Conservation (phyloP, 371 early-diverging fungal genomes). For the Lichtheimia ramosa region DNA sequence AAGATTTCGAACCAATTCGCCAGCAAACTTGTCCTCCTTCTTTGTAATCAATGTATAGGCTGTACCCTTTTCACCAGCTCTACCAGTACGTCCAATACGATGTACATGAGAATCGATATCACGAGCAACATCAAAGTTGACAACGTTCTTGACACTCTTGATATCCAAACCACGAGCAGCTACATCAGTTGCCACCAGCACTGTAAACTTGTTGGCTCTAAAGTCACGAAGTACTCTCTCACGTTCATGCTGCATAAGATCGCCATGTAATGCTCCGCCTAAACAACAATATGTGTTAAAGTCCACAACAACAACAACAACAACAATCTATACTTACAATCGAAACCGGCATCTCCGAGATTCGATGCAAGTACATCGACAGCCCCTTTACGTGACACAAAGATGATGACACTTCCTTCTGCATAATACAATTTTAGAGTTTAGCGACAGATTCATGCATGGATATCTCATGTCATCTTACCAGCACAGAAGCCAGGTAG, state of each 20-base stretch:
- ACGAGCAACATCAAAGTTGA: slow-evolving; percentile 77
- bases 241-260: slow-evolving; percentile 95
- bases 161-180: slow-evolving; percentile 96
- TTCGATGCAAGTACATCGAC: slow-evolving; percentile 63
- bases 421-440: not conserved
- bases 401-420: slow-evolving; percentile 72
- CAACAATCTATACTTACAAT: slow-evolving; percentile 45
- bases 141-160: slow-evolving; percentile 65
- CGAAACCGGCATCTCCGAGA: slow-evolving; percentile 45
- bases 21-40: slow-evolving; percentile 80
- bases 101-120: slow-evolving; percentile 82
- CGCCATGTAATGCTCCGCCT: slow-evolving; percentile 96
- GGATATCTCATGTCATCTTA: slow-evolving; percentile 21
- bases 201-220: slow-evolving; percentile 65
- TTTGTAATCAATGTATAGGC: slow-evolving; percentile 71
- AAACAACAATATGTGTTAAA: not conserved
- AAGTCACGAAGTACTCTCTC: slow-evolving; percentile 90
- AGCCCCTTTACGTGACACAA: slow-evolving; percentile 65
- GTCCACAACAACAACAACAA: not conserved
- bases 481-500: slow-evolving; percentile 57
- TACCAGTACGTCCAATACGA: slow-evolving; percentile 70
- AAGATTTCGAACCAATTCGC: slow-evolving; percentile 73
- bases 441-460: not conserved
- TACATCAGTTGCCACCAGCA: slow-evolving; percentile 98
- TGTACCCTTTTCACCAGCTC: slow-evolving; percentile 76